Percentiles rank a stretch among this genome's conserved stretches.
Evolutionary conservation across 2,329 filamentous ascomycete species (phyloP).

Genomic region (Pseudopyrenochaeta lycopersici): DNA sequence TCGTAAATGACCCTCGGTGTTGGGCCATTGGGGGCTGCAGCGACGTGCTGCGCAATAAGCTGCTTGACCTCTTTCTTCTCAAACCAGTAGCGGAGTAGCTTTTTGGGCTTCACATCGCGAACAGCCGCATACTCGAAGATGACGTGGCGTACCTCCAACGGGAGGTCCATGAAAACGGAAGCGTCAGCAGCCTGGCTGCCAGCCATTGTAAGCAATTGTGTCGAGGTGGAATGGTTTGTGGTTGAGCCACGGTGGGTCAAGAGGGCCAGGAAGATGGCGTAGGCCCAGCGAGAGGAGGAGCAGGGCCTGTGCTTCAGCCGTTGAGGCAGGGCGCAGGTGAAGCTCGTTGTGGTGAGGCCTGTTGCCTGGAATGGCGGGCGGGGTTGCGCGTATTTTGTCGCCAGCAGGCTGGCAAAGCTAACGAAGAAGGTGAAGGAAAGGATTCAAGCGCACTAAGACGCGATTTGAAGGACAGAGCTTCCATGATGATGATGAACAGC

Average conservation of each 20-base stretch:
- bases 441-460: background rate
- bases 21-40: constrained; percentile 16
- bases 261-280: background rate
- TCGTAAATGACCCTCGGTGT: constrained; percentile 15
- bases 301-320: background rate
- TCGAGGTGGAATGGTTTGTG: background rate
- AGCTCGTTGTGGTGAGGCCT: constrained; percentile 10
- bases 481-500: constrained; percentile 2
- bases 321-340: background rate
- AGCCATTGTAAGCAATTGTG: constrained; percentile 7
- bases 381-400: constrained; percentile 11
- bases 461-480: background rate
- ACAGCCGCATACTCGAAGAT: constrained; percentile 35
- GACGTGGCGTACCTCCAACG: constrained; percentile 43
- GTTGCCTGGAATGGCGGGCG: constrained; percentile 28
- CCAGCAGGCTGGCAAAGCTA: constrained; percentile 5
- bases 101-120: constrained; percentile 27
- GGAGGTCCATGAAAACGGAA: constrained; percentile 30
- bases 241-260: background rate
- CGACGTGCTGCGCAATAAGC: constrained; percentile 16
- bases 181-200: constrained; percentile 5
- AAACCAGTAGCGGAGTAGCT: constrained; percentile 45
- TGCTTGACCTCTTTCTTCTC: constrained; percentile 42
- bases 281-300: background rate
- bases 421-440: background rate